Percentiles rank a stretch among this genome's conserved stretches.
phyloP scores from a whole-genome alignment of 1,139 yeast genomes.

The Saccharomyces hybrid region DNA sequence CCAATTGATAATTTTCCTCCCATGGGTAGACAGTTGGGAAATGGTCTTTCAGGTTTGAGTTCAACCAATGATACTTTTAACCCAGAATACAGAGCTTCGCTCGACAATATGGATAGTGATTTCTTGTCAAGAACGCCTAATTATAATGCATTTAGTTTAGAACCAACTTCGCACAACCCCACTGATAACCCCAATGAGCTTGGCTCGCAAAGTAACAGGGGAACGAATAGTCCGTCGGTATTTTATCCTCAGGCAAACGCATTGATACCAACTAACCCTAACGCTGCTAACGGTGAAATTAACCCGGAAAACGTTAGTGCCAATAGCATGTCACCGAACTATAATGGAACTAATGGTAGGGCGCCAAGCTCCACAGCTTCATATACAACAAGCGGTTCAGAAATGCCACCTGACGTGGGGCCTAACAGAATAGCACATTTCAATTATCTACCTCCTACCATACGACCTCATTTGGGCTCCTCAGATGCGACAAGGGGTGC shows the following conservation, averaged over 20 bases:
- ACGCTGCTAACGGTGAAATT: background rate
- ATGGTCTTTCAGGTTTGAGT: constrained; percentile 1
- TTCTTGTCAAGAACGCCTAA: constrained; percentile 22
- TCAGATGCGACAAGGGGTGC: constrained; percentile 40
- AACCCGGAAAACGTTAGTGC: background rate
- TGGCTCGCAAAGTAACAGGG: constrained; percentile 4
- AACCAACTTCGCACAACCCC: constrained; percentile 9
- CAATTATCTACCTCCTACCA: constrained; percentile 62
- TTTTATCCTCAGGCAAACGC: background rate
- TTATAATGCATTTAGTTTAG: constrained; percentile 19
- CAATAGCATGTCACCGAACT: constrained; percentile 1
- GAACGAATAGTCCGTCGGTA: background rate
- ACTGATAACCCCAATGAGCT: constrained; percentile 3
- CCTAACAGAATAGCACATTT: constrained; percentile 59
- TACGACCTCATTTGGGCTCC: constrained; percentile 60
- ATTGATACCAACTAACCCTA: background rate
- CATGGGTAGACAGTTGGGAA: background rate
- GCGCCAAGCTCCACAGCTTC: constrained; percentile 21
- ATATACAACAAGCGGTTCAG: constrained; percentile 36
- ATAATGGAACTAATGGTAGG: background rate
- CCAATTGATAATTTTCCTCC: constrained; percentile 4
- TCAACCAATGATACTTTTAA: constrained; percentile 5
- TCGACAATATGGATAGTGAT: constrained; percentile 12
- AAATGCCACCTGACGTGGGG: constrained; percentile 45
- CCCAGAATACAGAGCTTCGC: constrained; percentile 4